Conservation (phyloP, 2,329 filamentous ascomycete species). For the Capronia epimyces region DNA sequence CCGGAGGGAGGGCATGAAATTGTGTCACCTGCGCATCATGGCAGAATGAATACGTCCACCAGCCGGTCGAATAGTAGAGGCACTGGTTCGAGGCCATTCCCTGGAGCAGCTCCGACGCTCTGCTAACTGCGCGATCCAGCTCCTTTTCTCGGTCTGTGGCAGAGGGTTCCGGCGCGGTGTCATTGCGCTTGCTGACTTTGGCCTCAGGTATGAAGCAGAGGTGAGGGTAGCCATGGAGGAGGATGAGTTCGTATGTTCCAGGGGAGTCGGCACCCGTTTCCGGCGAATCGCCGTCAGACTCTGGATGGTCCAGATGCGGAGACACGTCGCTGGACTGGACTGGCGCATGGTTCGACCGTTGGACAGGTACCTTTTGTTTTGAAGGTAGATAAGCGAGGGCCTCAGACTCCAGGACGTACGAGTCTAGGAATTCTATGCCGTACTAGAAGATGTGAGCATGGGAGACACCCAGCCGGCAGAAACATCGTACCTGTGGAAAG, state of each 20-base stretch:
- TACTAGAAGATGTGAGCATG: constrained; percentile 53
- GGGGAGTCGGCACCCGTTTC: constrained; percentile 1
- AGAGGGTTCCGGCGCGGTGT: constrained; percentile 61
- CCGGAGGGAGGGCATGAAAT: constrained; percentile 74
- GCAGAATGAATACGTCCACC: constrained; percentile 97
- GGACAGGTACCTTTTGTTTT: background rate
- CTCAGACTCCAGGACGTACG: constrained; percentile 42
- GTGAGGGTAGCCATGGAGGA: constrained; percentile 63
- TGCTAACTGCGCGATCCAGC: constrained; percentile 66
- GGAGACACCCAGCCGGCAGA: background rate
- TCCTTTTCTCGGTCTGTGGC: constrained; percentile 69
- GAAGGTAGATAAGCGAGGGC: constrained; percentile 15
- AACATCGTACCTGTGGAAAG: constrained; percentile 66
- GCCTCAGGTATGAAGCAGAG: constrained; percentile 79
- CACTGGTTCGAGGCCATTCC: constrained; percentile 68
- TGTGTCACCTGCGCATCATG: constrained; percentile 82
- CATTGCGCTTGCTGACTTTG: constrained; percentile 54
- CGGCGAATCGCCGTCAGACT: constrained; percentile 30
- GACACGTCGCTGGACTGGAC: constrained; percentile 11
- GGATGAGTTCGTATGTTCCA: constrained; percentile 57
- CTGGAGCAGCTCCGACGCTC: constrained; percentile 73
- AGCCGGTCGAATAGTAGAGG: constrained; percentile 77
- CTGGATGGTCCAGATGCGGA: background rate
- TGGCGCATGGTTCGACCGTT: background rate
- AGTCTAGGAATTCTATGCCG: constrained; percentile 69